These are phyloP conservation scores for Sphagnum contortum DNA, from an alignment of 225 moss, liverwort and hornwort genomes.

Conservation along the genomic window DNA sequence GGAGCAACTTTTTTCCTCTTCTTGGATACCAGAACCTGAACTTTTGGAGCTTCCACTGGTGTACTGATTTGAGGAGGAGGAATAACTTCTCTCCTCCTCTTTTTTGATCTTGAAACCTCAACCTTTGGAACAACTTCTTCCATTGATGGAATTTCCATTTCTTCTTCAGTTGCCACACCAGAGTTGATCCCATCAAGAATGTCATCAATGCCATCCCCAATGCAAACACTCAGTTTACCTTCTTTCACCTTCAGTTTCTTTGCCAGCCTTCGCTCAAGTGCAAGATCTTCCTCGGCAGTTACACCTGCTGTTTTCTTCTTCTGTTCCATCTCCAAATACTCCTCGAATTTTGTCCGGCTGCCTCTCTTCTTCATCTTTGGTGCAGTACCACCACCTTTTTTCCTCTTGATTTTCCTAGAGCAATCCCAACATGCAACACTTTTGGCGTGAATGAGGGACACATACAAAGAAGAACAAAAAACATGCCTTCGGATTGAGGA, in stretches of 20 bases:
- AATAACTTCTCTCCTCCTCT: too few relatives aligned
- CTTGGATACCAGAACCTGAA: too few relatives aligned
- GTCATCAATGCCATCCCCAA: conserved; percentile 47
- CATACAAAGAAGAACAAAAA: too few relatives aligned
- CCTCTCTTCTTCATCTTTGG: conserved; percentile 24
- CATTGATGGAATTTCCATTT: not conserved
- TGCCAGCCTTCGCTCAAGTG: conserved; percentile 38
- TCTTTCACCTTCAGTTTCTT: conserved; percentile 58
- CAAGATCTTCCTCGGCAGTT: conserved; percentile 44
- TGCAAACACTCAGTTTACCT: conserved; percentile 33
- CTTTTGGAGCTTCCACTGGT: too few relatives aligned
- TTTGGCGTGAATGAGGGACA: too few relatives aligned
- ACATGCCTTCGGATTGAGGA: too few relatives aligned
- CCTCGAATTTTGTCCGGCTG: conserved; percentile 44
- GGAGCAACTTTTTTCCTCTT: too few relatives aligned
- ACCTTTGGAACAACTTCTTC: too few relatives aligned
- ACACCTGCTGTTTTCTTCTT: conserved; percentile 13
- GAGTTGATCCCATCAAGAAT: conserved; percentile 49
- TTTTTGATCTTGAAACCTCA: too few relatives aligned
- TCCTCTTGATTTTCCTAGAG: too few relatives aligned
- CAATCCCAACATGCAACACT: too few relatives aligned
- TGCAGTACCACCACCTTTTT: conserved; percentile 7
- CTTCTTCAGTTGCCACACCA: conserved; percentile 22
- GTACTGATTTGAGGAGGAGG: too few relatives aligned
- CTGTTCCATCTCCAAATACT: conserved; percentile 46